These are phyloP conservation scores for Cicer pinnatifidum DNA, from an alignment of 306 rosid species.

Conservation along the genomic window DNA sequence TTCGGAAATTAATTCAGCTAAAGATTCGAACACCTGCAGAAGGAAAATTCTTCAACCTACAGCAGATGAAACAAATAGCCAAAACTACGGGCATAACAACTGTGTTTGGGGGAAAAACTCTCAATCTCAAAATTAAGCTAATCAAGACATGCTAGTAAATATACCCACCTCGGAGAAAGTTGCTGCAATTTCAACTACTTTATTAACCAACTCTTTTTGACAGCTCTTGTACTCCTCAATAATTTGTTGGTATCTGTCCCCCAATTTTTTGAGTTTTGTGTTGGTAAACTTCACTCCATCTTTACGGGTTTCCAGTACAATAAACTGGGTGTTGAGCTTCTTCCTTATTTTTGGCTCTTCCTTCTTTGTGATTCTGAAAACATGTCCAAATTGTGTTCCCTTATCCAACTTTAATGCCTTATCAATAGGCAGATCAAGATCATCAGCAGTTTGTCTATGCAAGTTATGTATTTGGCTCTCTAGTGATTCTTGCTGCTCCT, in stretches of 20 bases:
- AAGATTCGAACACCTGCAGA: slow-evolving; percentile 75
- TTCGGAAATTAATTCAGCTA: slow-evolving; percentile 83
- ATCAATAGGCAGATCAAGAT: slow-evolving; percentile 85
- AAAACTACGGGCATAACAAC: slow-evolving; percentile 17
- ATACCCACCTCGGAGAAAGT: slow-evolving; percentile 77
- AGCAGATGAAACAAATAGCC: slow-evolving; percentile 34
- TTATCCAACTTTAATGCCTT: slow-evolving; percentile 88
- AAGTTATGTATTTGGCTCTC: slow-evolving; percentile 74
- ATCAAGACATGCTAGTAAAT: slow-evolving; percentile 1
- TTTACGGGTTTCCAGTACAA: slow-evolving; percentile 93
- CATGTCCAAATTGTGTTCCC: slow-evolving; percentile 94
- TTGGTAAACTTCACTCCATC: slow-evolving; percentile 99
- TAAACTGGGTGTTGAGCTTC: slow-evolving; percentile 85
- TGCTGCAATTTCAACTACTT: slow-evolving; percentile 72
- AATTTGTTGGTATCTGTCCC: slow-evolving; percentile 79
- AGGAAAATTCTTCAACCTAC: slow-evolving; percentile 44
- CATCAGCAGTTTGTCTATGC: slow-evolving; percentile 76
- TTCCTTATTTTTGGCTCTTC: slow-evolving; percentile 98
- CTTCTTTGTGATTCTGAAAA: slow-evolving; percentile 93
- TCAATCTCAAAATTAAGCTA: neutral
- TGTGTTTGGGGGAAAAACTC: neutral
- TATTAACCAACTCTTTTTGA: slow-evolving; percentile 79
- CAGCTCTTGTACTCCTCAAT: slow-evolving; percentile 83
- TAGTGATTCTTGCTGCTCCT: slow-evolving; percentile 69
- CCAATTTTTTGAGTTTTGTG: slow-evolving; percentile 82